Base-by-base conservation (phyloP, 1,139 yeast species). In the Debaryomyces sp. region DNA sequence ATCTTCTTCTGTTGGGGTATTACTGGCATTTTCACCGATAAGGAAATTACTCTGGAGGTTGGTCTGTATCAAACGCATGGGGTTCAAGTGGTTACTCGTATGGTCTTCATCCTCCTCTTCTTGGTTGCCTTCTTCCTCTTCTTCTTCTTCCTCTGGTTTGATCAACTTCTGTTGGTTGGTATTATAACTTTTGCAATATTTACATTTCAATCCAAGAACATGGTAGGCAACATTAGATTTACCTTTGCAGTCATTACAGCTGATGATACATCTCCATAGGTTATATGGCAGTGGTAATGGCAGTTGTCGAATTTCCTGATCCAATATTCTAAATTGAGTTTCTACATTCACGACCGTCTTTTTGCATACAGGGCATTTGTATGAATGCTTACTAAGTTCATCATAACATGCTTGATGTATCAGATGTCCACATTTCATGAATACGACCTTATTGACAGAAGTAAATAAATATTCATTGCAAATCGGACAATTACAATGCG, bases 391-490 rank as follows among this genome's bases (percentile, higher is more conserved):
- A 17, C 90, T 82, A 63, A 88, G 84, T 56, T 89, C 94, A 51
- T 85, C 85, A 63, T 85, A 91, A 64, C 98, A 92, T 30, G 69
- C 64, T 62, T 90, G 91, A 68, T 92, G 98, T 52, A 92, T 91
- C 43, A 96, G 89, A 68, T 92, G 98, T 4, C 97, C 97, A 67
- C 98, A 92, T 44, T 82, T 80, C 97, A 92, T 90, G 65, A 91
- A 90, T 15, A 90, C 96, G 36, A 91, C 96, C 26, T 91, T 87
- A 59, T 77, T 80, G 5, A 88, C 84, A n/a, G 95, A 86, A 6
- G 91, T 87, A 64, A 92, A 92, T 80, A 92, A 81, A 64, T 86
- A 91, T 58, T 91, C 97, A 51, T 88, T 90, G 68, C 98, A 92
- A 33, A 92, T 89, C 1, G 97, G 96, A 65, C 98, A 92, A 64